Evolutionary conservation across 176 grass and related monocot genomes (phyloP).

Genomic region (Miscanthus lutarioriparius): DNA sequence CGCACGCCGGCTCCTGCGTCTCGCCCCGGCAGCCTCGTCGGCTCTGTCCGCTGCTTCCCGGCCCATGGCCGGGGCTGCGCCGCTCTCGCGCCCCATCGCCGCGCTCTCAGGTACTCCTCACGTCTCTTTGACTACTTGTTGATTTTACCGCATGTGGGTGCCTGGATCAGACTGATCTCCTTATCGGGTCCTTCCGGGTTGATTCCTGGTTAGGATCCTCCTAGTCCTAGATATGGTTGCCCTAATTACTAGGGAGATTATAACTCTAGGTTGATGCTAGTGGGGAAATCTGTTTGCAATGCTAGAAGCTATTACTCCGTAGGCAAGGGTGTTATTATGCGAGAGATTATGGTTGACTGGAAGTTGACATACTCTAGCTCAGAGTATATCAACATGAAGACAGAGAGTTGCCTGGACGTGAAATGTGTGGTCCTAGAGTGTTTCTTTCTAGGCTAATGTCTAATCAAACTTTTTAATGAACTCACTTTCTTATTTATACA

Average conservation of each 20-base stretch:
- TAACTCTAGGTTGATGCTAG: not conserved
- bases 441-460: not conserved
- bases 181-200: not conserved
- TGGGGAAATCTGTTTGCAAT: no score
- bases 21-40: slow-evolving; percentile 35
- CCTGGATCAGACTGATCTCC: not conserved
- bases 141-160: not conserved
- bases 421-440: not conserved
- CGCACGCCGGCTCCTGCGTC: slow-evolving; percentile 37
- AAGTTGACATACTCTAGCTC: not conserved
- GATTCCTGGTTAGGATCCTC: slow-evolving; percentile 14
- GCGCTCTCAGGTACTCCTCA: slow-evolving; percentile 44
- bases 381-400: not conserved
- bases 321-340: not conserved
- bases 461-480: not conserved
- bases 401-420: not conserved
- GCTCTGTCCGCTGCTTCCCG: slow-evolving; percentile 36
- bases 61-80: slow-evolving; percentile 6
- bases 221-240: not conserved
- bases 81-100: slow-evolving; percentile 39
- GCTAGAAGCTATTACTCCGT: no score
- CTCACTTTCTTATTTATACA: not conserved
- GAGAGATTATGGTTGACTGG: not conserved
- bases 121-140: not conserved
- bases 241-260: not conserved